A percentile compares a stretch with the other conserved stretches of the same genome.
Evolutionary conservation across 2,329 filamentous ascomycete genomes (phyloP).

Genomic region (Fusarium bactridioides): DNA sequence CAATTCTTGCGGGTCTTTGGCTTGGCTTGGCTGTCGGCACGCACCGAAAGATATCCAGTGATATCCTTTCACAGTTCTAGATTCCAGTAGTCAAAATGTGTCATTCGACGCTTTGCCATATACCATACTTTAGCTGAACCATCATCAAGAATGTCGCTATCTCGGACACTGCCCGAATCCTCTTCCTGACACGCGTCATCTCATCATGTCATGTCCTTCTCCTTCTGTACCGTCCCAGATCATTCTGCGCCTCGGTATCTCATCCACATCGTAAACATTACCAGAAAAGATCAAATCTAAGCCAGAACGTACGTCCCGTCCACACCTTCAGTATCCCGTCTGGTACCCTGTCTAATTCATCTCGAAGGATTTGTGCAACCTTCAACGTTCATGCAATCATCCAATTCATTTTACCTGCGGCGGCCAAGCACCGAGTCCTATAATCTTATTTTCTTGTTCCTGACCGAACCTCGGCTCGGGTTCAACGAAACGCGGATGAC

Average conservation of each 20-base stretch:
- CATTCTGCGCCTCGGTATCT: constrained; percentile 33
- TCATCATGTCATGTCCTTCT: constrained; percentile 7
- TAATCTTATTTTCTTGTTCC: neutral
- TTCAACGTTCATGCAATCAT: neutral
- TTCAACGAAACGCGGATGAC: constrained; percentile 32
- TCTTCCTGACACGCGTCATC: neutral
- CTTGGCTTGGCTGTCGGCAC: neutral
- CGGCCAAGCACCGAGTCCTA: neutral
- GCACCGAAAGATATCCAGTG: constrained; percentile 4
- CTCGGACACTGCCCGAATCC: constrained; percentile 34
- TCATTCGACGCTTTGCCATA: constrained; percentile 5
- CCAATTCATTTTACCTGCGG: neutral
- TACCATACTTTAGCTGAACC: neutral
- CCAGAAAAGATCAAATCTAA: constrained; percentile 2
- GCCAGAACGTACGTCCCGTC: neutral
- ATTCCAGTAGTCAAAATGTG: neutral
- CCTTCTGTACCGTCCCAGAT: neutral
- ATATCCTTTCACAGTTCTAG: neutral
- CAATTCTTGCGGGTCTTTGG: constrained; percentile 10
- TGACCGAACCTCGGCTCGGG: neutral
- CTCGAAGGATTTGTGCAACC: constrained; percentile 4
- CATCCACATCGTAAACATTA: neutral
- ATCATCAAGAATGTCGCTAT: neutral
- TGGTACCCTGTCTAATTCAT: neutral
- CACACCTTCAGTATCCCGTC: constrained; percentile 7